A percentile compares a stretch with the other conserved stretches of the same genome.
Evolutionary conservation across 2,329 filamentous ascomycete genomes (phyloP).

Genomic region (Akanthomyces muscarius): DNA sequence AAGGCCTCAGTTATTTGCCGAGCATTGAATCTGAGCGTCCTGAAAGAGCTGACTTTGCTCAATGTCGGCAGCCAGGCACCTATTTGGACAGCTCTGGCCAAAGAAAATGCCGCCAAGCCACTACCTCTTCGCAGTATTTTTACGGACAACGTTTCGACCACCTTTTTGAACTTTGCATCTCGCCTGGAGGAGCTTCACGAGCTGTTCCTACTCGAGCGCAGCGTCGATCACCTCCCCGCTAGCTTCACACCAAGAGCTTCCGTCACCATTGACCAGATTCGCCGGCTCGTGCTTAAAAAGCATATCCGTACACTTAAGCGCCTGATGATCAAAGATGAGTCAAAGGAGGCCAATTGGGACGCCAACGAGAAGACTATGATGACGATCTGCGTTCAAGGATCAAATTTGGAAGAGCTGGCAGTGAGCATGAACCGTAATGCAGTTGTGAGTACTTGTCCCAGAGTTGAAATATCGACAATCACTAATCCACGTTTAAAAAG

Average conservation of each 20-base stretch:
- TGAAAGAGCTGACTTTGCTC: conserved; percentile 57
- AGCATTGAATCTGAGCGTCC: conserved; percentile 52
- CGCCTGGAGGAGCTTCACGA: conserved; percentile 53
- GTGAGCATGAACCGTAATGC: conserved; percentile 50
- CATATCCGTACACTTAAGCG: conserved; percentile 52
- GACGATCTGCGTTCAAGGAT: conserved; percentile 49
- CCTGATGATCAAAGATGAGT: conserved; percentile 58
- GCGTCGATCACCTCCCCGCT: conserved; percentile 47
- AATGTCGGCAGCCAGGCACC: conserved; percentile 59
- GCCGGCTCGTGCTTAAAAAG: conserved; percentile 52
- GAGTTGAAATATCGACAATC: too few relatives aligned
- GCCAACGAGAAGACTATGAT: conserved; percentile 50
- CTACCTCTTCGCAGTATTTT: conserved; percentile 55
- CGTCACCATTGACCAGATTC: conserved; percentile 55
- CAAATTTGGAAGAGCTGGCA: conserved; percentile 51
- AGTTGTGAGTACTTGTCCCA: conserved; percentile 44
- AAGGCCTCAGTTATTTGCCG: conserved; percentile 53
- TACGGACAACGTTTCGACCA: conserved; percentile 57
- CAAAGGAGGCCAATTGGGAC: conserved; percentile 50
- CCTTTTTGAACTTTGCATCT: conserved; percentile 51
- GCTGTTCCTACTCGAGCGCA: conserved; percentile 56
- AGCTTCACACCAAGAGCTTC: conserved; percentile 48
- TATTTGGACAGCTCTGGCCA: conserved; percentile 55
- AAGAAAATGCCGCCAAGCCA: conserved; percentile 48
- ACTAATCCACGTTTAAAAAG: conserved; percentile 32